Conservation (phyloP, 2,329 filamentous ascomycete species). For the Fusarium camptoceras region DNA sequence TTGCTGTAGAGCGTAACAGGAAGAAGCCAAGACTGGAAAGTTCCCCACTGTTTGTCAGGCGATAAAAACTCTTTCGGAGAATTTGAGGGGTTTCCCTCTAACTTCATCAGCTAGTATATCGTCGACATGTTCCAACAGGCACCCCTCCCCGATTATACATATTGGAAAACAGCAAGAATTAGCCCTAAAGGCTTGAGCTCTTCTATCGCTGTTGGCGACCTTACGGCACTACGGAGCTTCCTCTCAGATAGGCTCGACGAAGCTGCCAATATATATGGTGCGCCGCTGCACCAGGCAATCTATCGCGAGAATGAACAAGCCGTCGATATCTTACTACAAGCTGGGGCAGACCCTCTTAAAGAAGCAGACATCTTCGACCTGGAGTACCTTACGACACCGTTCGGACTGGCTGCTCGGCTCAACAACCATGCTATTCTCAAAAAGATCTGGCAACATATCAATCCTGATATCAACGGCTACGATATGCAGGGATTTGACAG, state of each 20-base stretch:
- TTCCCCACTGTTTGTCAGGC: not conserved
- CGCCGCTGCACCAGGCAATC: not conserved
- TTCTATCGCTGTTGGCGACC: not conserved
- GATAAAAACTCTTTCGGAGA: not conserved
- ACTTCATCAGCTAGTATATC: not conserved
- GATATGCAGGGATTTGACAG: not conserved
- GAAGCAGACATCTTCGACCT: not conserved
- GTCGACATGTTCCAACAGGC: not conserved
- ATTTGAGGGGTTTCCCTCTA: not conserved
- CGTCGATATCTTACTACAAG: not conserved
- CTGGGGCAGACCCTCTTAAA: not conserved
- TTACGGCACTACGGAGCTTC: not conserved
- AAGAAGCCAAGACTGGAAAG: not conserved
- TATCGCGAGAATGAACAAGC: not conserved
- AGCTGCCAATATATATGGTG: fast-evolving
- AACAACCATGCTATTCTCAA: not conserved
- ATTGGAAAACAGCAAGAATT: not conserved
- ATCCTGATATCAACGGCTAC: not conserved
- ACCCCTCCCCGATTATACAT: not conserved
- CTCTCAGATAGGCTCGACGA: not conserved
- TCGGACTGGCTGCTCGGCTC: not conserved
- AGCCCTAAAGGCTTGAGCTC: not conserved
- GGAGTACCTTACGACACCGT: fast-evolving
- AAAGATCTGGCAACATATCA: not conserved
- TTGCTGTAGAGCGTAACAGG: not conserved